Evolutionary conservation across 1,284 basidiomycete genomes (phyloP), one percentile per base, ranked within the genome.

Genomic region (Tranzscheliella williamsii): DNA sequence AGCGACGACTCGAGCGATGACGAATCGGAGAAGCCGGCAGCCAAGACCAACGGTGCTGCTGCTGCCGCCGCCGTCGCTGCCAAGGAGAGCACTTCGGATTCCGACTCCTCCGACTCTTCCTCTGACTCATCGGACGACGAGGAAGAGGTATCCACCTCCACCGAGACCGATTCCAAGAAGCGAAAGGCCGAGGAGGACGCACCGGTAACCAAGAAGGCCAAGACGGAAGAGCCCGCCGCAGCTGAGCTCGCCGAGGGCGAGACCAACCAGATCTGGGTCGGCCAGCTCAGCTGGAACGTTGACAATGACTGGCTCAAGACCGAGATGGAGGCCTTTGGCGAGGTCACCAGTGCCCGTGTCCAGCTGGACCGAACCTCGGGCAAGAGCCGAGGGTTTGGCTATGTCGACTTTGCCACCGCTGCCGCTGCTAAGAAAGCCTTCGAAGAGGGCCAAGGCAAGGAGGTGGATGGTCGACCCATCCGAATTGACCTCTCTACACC

Each of bases 261-360:
- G 58, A 84, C 83, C 37, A 87, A 84, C 76, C 87, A 86, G 42
- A 84, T 97, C 72, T 98, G 93, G 76, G 91, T 98, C 67, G 94
- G 94, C 45, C 85, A 86, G 62, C 84, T 99, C 40, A 94, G 91
- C 24, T 99, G 92, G 92, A 92, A 91, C 79, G 87, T 98, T 67
- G 94, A 97, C 83, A 89, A 92, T 79, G 94, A 96, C 80, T 91
- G 92, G 85, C 86, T 98, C 65, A 85, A 87, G 43, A 84, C 86
- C 79, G 94, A 96, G 79, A 97, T 99, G 72, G 86, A 87, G 38
- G 82, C 84, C 44, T 93, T 87, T 74, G 94, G 94, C 55, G 88
- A 92, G 79, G 85, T 99, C 66, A 84, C 87, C 64, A 86, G 85
- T 27, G 91, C 91, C 13, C 87, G 85, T 24, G 92, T 99, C 56